Base-by-base conservation (phyloP, 2,329 filamentous ascomycete genomes). In the Claviceps spartinae region DNA sequence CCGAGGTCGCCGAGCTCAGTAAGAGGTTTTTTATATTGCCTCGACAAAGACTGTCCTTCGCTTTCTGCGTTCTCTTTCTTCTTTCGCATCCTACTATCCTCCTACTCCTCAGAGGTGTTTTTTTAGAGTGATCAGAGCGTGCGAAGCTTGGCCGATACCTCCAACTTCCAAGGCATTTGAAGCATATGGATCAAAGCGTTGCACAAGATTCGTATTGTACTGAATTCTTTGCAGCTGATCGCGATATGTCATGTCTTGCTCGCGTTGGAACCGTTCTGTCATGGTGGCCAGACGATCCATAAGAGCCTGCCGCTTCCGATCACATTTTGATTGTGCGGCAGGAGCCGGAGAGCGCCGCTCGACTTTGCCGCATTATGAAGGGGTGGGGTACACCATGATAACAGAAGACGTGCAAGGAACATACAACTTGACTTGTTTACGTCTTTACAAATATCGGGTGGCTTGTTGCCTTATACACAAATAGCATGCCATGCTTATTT, bases 171-270 rank as follows among this genome's bases (percentile, higher is more conserved):
- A 75, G 48, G 87, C 81, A 54, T 81, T 78, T 55, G 82, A 75
- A 50, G 77, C 74, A 65, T 95, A 94, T 1, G 87, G 85, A 62
- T 95, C 85, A 50, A 93, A 86, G 59, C 86, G 83, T 66, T 88
- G 83, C 58, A 95, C 88, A 46, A 95, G 77, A 54, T 80, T 87
- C 69, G 90, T 89, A 67, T 95, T 90, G 57, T 88, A 83, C 69
- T 96, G 90, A 18, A 96, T 81, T 58, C 87, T 88, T 62, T 93
- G 85, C 2, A 96, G 78, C 68, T 96, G 88, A 58, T 93, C 86
- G 56, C 90, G 82, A 67, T 95, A 97, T 61, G 88, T 83, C 56
- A 79, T 75, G 66, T 95, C 88, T 57, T 87, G 80, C 63, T 95
- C 89, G 57, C 84, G 79, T 57, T 82, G 80, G 68, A 95, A 91